phyloP scores from a whole-genome alignment of 2,329 filamentous ascomycete genomes.

The Xylaria sp. region DNA sequence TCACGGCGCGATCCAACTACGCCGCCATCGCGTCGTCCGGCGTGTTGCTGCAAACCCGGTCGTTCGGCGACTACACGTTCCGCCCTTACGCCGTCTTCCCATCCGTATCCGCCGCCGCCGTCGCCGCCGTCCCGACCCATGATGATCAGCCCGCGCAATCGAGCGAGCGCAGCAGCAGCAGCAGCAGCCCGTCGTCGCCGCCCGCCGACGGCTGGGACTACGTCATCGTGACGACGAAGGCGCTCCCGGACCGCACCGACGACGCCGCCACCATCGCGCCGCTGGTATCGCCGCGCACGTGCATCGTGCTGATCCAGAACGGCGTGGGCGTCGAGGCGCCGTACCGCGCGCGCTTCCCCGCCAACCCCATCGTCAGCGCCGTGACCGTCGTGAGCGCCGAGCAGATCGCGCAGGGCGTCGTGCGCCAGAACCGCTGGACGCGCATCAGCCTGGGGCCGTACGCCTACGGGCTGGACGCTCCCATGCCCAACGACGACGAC shows the following conservation, averaged over 20 bases:
- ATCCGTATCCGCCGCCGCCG: constrained; percentile 61
- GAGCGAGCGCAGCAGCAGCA: too few relatives aligned
- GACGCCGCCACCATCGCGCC: constrained; percentile 67
- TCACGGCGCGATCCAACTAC: constrained; percentile 78
- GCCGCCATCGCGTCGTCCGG: constrained; percentile 63
- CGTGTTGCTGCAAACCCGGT: constrained; percentile 67
- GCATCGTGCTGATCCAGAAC: constrained; percentile 73
- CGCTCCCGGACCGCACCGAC: constrained; percentile 66
- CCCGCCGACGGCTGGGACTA: constrained; percentile 60
- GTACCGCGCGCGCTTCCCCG: constrained; percentile 66
- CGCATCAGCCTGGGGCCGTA: constrained; percentile 73
- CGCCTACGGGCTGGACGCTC: constrained; percentile 54
- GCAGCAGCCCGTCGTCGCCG: constrained; percentile 11
- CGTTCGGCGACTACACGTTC: constrained; percentile 72
- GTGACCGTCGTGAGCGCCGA: constrained; percentile 74
- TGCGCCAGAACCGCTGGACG: constrained; percentile 77
- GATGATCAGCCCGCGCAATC: neutral
- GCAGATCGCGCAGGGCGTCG: constrained; percentile 65
- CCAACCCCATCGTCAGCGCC: constrained; percentile 66
- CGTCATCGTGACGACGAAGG: constrained; percentile 73
- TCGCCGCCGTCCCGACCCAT: too few relatives aligned
- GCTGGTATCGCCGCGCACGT: constrained; percentile 59
- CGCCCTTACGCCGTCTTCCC: constrained; percentile 66
- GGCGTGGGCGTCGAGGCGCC: constrained; percentile 73
- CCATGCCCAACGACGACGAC: constrained; percentile 28